A percentile compares a stretch with the other conserved stretches of the same genome.
phyloP scores from a whole-genome alignment of 306 rosid species.

The Sindora glabra region DNA sequence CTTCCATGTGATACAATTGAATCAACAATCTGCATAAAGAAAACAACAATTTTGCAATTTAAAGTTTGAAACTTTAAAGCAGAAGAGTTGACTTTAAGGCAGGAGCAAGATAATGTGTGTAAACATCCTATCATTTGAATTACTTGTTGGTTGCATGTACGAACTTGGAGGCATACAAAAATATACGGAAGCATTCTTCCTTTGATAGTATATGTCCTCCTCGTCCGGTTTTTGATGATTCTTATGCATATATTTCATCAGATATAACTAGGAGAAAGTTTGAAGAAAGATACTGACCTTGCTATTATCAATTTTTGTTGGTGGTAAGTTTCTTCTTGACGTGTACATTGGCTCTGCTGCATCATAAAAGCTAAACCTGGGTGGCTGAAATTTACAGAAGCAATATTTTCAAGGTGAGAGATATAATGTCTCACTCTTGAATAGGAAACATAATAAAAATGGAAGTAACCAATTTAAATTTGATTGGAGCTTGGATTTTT shows the following conservation, averaged over 20 bases:
- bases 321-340: conserved; percentile 62
- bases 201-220: too few species aligned
- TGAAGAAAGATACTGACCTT: conserved; percentile 29
- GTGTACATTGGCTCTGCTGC: conserved; percentile 55
- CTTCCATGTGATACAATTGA: conserved; percentile 77
- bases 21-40: conserved; percentile 54
- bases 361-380: conserved; percentile 51
- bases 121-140: neutral
- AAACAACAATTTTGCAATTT: neutral
- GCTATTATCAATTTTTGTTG: conserved; percentile 47
- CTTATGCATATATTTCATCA: neutral
- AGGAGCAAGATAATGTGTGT: neutral
- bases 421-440: neutral
- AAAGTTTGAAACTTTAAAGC: neutral
- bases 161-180: neutral
- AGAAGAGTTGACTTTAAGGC: neutral
- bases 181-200: neutral
- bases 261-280: neutral
- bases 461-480: neutral
- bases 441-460: conserved; percentile 2
- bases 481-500: neutral
- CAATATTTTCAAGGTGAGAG: neutral
- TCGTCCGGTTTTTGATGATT: neutral
- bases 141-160: neutral
- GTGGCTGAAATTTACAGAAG: conserved; percentile 51